Percentiles rank a stretch among this genome's conserved stretches.
These are phyloP conservation scores for Rossbeevera mucosa DNA, from an alignment of 768 basidiomycete genomes.

Conservation along the genomic window DNA sequence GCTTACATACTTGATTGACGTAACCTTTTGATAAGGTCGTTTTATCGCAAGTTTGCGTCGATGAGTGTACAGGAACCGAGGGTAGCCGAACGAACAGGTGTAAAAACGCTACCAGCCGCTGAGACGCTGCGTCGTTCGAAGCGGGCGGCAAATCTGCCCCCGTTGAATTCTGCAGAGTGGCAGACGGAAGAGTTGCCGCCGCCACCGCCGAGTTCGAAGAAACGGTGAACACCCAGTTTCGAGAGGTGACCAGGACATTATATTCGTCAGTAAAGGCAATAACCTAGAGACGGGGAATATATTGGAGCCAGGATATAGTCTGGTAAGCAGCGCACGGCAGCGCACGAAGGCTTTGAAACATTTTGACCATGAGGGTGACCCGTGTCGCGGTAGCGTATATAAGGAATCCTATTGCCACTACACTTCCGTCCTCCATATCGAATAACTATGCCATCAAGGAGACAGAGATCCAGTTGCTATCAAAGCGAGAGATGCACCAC, in stretches of 20 bases:
- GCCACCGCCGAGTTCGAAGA: slow-evolving; percentile 32
- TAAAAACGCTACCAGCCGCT: background rate
- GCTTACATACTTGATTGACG: background rate
- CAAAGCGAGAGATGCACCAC: background rate
- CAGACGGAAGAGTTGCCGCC: slow-evolving; percentile 49
- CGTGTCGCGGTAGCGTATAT: too few species aligned
- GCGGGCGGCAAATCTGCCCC: slow-evolving; percentile 39
- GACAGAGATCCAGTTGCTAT: background rate
- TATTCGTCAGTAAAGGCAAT: background rate
- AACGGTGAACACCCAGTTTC: background rate
- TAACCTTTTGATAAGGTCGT: slow-evolving; percentile 13
- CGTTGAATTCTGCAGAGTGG: slow-evolving; percentile 50
- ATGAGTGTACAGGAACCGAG: slow-evolving; percentile 32
- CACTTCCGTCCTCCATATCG: too few species aligned
- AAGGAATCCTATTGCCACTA: too few species aligned
- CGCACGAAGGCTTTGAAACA: background rate
- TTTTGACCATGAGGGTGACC: background rate
- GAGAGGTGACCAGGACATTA: background rate
- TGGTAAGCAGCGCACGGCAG: background rate
- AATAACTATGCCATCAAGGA: accelerated
- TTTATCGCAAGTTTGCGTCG: slow-evolving; percentile 21
- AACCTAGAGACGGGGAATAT: background rate
- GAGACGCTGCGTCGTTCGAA: slow-evolving; percentile 18
- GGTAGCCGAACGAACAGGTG: slow-evolving; percentile 2
- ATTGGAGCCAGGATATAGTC: background rate